Percentiles rank a stretch among this genome's conserved stretches.
Conservation (phyloP, 164 flowering plant species). For the Chimonanthus praecox region DNA sequence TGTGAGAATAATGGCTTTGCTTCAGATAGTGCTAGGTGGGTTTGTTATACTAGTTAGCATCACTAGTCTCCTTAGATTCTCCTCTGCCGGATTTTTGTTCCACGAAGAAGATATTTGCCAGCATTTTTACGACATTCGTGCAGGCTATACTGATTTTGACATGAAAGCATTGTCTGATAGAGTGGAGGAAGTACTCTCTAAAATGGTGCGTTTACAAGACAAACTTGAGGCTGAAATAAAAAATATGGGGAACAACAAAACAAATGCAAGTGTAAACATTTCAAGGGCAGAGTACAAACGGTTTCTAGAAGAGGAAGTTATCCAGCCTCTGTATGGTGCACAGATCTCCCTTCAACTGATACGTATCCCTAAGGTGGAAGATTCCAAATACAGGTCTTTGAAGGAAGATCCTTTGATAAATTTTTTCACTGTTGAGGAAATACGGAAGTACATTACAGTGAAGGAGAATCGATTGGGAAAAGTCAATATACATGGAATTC, state of each 20-base stretch:
- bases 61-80: conserved; percentile 53
- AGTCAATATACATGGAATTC: conserved; percentile 55
- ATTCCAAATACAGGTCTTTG: not conserved
- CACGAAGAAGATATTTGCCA: conserved; percentile 61
- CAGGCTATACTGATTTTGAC: conserved; percentile 43
- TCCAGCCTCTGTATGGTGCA: conserved; percentile 71
- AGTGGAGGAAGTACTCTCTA: conserved; percentile 55
- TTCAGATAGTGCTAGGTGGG: conserved; percentile 64
- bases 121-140: conserved; percentile 41
- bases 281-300: conserved; percentile 45
- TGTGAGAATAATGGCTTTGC: conserved; percentile 42
- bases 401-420: conserved; percentile 79
- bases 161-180: conserved; percentile 47
- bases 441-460: conserved; percentile 76
- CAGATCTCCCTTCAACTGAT: conserved; percentile 73
- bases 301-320: conserved; percentile 59
- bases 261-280: conserved; percentile 21
- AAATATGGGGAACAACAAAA: conserved; percentile 46
- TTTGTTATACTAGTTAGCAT: conserved; percentile 67
- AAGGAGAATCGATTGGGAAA: conserved; percentile 62
- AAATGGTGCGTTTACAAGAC: conserved; percentile 57
- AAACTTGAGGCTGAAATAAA: conserved; percentile 56
- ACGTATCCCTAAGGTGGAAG: conserved; percentile 45
- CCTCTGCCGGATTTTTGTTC: conserved; percentile 68
- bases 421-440: conserved; percentile 68